Base-by-base conservation (phyloP, 148 eudicot genomes). In the Drosera capensis region DNA sequence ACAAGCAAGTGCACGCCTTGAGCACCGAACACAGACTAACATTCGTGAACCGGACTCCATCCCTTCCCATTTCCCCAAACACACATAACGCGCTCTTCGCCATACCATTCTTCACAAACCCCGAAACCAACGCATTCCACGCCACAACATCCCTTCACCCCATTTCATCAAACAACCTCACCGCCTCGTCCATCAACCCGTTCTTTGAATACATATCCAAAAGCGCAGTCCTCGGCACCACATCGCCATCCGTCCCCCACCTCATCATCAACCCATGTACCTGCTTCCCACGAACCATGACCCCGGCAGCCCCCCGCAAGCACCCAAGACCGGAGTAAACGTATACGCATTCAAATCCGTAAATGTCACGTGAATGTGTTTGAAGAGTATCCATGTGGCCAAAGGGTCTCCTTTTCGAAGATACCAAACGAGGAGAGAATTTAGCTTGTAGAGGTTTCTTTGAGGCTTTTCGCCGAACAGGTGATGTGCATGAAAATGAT, bases 141-240 rank as follows among this genome's bases (percentile, higher is more conserved):
- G 68, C 38, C 14, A 68, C 64, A n/a, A 62, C 68, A 23, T 68
- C 72, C 59, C 46, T 62, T 8, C 21, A 48, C 38, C 52, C 52
- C 51, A 68, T 62, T 31, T 57, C 68, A 28, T 57, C 39, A 40
- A 68, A 68, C 8, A 58, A 52, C 4, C 29, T 42, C 43, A 62
- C 40, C 4, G 68, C 48, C 35, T 57, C 44, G 43, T 28, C 60
- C 45, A 62, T 24, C n/a, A 48, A 42, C 3, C 63, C 63, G 41
- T 48, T 53, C 48, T 58, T 62, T 14, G 72, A 68, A 31, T 68
- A 62, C 72, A 57, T 58, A 44, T 54, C 66, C 22, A 68, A 47
- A 14, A 68, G 59, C 11, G 72, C 67, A 22, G 67, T 62, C 48
- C 52, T 57, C 1, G 62, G 42, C 2, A 68, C 23, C 23, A 40